Conservation (phyloP, 495 filamentous ascomycete species). For the Talaromyces nanjingensis region DNA sequence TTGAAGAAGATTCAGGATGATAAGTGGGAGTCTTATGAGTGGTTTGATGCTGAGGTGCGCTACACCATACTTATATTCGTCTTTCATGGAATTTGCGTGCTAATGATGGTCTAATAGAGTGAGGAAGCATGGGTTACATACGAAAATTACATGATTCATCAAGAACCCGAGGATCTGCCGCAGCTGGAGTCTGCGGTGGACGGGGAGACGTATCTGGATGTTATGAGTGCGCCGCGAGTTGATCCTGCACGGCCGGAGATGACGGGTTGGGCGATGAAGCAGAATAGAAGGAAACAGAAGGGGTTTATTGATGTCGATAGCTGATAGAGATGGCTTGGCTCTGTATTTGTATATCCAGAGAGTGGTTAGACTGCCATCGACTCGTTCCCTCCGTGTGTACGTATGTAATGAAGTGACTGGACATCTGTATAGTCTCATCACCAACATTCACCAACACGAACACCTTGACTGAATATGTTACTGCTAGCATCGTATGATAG, state of each 20-base stretch:
- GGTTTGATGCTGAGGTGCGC: conserved; percentile 67
- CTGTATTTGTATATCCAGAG: too few relatives aligned
- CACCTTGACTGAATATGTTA: too few relatives aligned
- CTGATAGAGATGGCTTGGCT: too few relatives aligned
- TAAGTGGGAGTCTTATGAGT: conserved; percentile 56
- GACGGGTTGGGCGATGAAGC: conserved; percentile 46
- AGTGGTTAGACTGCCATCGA: too few relatives aligned
- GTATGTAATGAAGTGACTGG: too few relatives aligned
- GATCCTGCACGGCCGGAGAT: conserved; percentile 43
- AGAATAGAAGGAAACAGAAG: conserved; percentile 26
- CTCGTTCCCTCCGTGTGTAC: too few relatives aligned
- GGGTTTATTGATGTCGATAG: conserved; percentile 9
- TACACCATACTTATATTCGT: too few relatives aligned
- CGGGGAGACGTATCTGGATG: conserved; percentile 55
- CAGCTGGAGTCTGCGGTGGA: conserved; percentile 47
- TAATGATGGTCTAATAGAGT: conserved; percentile 30
- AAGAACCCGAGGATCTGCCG: conserved; percentile 39
- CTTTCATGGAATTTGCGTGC: too few relatives aligned
- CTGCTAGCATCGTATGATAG: too few relatives aligned
- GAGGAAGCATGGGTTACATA: conserved; percentile 57
- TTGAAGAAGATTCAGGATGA: conserved; percentile 60
- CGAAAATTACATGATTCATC: conserved; percentile 52
- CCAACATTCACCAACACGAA: too few relatives aligned
- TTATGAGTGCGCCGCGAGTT: conserved; percentile 55
- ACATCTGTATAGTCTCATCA: too few relatives aligned